Evolutionary conservation across 331 rosid genomes (phyloP).

Genomic region (Malus hybrid): DNA sequence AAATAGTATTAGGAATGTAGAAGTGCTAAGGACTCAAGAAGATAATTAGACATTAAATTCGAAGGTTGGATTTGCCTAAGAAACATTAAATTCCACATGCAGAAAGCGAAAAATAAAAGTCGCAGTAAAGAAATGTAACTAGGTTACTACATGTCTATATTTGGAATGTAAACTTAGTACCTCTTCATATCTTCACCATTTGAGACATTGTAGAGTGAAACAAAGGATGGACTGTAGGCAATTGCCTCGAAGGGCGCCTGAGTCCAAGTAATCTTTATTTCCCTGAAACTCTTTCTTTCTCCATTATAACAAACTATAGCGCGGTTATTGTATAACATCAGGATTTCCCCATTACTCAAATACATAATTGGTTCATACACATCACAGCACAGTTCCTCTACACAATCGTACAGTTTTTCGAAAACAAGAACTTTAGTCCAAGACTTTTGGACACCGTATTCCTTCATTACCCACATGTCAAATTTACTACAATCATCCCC

Average conservation of each 20-base stretch:
- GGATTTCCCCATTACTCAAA: not conserved
- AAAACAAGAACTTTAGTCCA: not conserved
- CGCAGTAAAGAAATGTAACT: not conserved
- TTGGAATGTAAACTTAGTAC: not conserved
- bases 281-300: not conserved
- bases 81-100: not conserved
- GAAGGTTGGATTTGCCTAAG: not conserved
- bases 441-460: not conserved
- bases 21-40: not conserved
- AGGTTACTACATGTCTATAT: not conserved
- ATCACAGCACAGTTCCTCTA: not conserved
- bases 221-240: constrained; percentile 5
- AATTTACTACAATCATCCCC: not conserved
- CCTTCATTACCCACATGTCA: constrained; percentile 4
- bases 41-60: not conserved
- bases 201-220: not conserved
- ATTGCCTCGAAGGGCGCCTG: not conserved
- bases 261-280: not conserved
- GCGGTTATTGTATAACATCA: not conserved
- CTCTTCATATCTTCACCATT: not conserved
- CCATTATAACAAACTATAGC: not conserved
- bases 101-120: not conserved
- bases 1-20: not conserved
- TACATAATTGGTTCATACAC: not conserved
- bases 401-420: not conserved